Base-by-base conservation (phyloP, 345 rosid genomes). In the Eucalyptus sp. region DNA sequence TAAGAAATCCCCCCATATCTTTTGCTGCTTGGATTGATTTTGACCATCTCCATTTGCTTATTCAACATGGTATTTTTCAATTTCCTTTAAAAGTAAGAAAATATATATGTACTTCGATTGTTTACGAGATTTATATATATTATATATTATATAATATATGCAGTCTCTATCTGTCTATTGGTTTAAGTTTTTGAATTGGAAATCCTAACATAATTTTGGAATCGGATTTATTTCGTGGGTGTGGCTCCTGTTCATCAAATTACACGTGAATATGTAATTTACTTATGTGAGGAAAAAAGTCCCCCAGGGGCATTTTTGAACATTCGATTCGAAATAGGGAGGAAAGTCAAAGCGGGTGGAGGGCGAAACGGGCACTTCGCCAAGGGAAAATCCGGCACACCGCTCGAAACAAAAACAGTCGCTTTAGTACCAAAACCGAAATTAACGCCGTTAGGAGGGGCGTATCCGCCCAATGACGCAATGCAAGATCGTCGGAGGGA, bases 31-130 rank as follows among this genome's bases (percentile, higher is more conserved):
- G 43, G 43, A 68, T 66, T 16, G 80, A 31, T 31, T 68, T 11
- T 16, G 22, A 31, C 43, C 80, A 68, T 31, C 22, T 17, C 46
- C 27, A 10, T 71, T 68, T 68, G 80, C 24, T 20, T 71, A 33
- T 18, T 71, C 80, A 16, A 31, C 80, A 8, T 9, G 25, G 25
- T 2, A 18, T 5, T 18, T 18, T 10, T 10, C 14, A 10, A 18
- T 33, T 33, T 71, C 81, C 44, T 68, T 33, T 18, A 33, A 33
- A 33, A 37, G 8, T 18, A 37, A 0, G 4, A 33, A 68, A 4
- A 8, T 12, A 6, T 0, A 12, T 27, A 12, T 6, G 2, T n/a
- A 62, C 4, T 1, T 62, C 1, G 3, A 9, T 3, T 33, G 25
- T 17, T 71, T 37, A 31, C 0, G 12, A 17, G 22, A 10, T 66